A percentile compares a stretch with the other conserved stretches of the same genome.
phyloP scores from a whole-genome alignment of 2,329 filamentous ascomycete species.

The Verticillium zaregamsianum region DNA sequence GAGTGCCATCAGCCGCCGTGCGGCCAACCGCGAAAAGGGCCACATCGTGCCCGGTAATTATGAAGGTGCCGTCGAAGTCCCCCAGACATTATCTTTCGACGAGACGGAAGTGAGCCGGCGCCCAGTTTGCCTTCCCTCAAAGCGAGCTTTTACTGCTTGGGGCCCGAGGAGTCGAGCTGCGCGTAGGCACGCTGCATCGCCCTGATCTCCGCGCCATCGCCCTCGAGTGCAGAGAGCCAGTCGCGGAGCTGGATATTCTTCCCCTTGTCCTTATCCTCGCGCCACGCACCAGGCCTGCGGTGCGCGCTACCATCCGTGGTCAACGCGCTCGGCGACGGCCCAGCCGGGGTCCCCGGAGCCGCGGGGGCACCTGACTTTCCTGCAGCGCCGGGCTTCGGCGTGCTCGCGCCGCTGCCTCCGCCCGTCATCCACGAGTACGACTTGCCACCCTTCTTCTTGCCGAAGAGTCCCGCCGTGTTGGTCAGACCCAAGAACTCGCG shows the following conservation, averaged over 20 bases:
- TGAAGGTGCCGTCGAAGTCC: neutral
- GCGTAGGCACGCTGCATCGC: conserved; percentile 57
- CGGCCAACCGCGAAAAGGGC: neutral
- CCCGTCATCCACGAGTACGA: conserved; percentile 74
- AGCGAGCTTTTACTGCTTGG: conserved; percentile 22
- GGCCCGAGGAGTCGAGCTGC: conserved; percentile 45
- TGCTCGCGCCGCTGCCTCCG: conserved; percentile 48
- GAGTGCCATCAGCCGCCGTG: neutral
- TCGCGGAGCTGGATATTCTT: conserved; percentile 80
- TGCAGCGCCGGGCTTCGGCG: conserved; percentile 31
- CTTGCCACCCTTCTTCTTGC: conserved; percentile 59
- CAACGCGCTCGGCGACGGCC: conserved; percentile 32
- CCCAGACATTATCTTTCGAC: neutral
- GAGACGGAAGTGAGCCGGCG: neutral
- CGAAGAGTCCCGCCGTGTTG: conserved; percentile 51
- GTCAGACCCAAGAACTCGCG: conserved; percentile 67
- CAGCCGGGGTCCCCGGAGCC: conserved; percentile 22
- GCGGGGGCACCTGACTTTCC: conserved; percentile 20
- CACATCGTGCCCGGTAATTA: neutral
- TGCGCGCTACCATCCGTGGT: conserved; percentile 53
- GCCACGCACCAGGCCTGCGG: conserved; percentile 64
- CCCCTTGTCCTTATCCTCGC: conserved; percentile 74
- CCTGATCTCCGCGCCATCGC: conserved; percentile 65
- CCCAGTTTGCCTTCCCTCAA: no score
- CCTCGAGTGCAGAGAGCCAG: conserved; percentile 73